A percentile compares a stretch with the other conserved stretches of the same genome.
Evolutionary conservation across 1,139 yeast species (phyloP).

Genomic region (Blastobotrys elegans): DNA sequence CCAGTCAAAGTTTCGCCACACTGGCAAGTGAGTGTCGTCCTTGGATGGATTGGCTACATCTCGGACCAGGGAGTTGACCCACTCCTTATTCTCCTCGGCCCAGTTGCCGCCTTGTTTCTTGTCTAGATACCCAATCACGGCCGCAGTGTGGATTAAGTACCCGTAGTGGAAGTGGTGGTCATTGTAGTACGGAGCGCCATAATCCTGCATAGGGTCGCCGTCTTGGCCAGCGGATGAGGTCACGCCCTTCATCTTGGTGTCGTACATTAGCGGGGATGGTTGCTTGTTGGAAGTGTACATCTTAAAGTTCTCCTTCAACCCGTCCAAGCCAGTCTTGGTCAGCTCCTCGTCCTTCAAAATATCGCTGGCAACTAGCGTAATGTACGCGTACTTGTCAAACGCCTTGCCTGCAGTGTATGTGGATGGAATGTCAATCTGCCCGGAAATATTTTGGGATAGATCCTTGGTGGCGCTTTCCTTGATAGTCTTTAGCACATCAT

Average conservation of each 20-base stretch:
- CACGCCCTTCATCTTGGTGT: conserved; percentile 61
- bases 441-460: conserved; percentile 50
- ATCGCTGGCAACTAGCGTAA: conserved; percentile 58
- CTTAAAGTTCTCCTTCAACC: conserved; percentile 50
- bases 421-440: conserved; percentile 45
- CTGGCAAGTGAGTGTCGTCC: conserved; percentile 65
- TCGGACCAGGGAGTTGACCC: conserved; percentile 62
- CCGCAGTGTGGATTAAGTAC: conserved; percentile 72
- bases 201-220: conserved; percentile 55
- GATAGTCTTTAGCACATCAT: conserved; percentile 47
- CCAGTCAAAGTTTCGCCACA: conserved; percentile 74
- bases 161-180: conserved; percentile 85
- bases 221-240: conserved; percentile 51
- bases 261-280: conserved; percentile 60
- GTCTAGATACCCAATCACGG: conserved; percentile 65
- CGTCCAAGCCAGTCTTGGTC: conserved; percentile 44
- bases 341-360: conserved; percentile 51
- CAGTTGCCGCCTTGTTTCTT: conserved; percentile 56
- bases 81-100: conserved; percentile 57
- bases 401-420: conserved; percentile 67
- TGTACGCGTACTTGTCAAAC: conserved; percentile 71
- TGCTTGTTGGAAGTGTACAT: conserved; percentile 49
- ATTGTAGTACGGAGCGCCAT: conserved; percentile 65
- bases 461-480: conserved; percentile 56
- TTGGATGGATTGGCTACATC: conserved; percentile 73